Evolutionary conservation across 257 asterid genomes (phyloP), one percentile per base, ranked within the genome.

Genomic region (Dorcoceras hygrometricum): DNA sequence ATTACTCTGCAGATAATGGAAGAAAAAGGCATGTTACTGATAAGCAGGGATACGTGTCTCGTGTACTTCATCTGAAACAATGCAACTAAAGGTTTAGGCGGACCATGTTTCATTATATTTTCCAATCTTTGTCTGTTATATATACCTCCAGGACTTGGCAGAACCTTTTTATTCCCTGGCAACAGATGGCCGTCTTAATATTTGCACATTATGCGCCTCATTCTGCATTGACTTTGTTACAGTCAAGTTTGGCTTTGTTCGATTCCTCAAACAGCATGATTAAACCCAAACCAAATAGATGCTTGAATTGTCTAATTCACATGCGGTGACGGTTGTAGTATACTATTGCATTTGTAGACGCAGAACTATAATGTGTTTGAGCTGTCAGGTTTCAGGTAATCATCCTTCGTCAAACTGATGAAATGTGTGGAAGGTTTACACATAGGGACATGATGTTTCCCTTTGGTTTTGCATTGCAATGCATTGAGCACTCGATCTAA

Each of bases 1-100:
- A n/a, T 46, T 31, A 63, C 16, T 57, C 27, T 71, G 86, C 95
- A 86, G 96, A 70, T 75, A 50, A 87, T 84, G 96, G 77, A 86
- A 14, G 87, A 74, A 63, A 81, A 71, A 71, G 84, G 79, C 28
- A 77, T 70, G 62, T 46, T 86, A 80, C 82, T 87, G 96, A 71
- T 86, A 18, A 23, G 23, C 11, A 59, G 46, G 67, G 93, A 84
- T 65, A 55, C 58, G 71, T 81, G 81, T 54, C 71, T 74, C 9
- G 79, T 86, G 53, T 79, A 86, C 84, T 43, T 43, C 53, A 2
- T 43, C 20, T 43, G 53, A 43, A 43, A 43, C 53, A 43, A 7
- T 16, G 53, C 7, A 43, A 43, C 53, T 14, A 7, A 43, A 43
- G 7, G 16, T 43, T 43, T 9, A 4, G 20, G 7, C 5, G 16